Percentiles rank a stretch among this genome's conserved stretches.
Conservation (phyloP, 1,139 yeast species). For the Spencermartinsiella ligniputridi region DNA sequence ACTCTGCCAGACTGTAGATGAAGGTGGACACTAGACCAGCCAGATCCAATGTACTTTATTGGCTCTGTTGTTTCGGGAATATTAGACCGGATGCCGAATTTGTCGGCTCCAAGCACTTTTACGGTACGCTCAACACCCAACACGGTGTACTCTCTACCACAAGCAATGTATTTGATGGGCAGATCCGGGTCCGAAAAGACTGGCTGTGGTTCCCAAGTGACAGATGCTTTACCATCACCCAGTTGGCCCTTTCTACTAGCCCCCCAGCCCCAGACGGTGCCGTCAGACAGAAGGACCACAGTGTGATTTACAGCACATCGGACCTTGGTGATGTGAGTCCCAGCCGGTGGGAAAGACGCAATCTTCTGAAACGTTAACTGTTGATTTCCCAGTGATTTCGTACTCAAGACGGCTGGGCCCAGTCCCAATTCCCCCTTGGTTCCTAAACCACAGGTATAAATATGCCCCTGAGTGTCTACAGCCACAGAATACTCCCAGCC, state of each 20-base stretch:
- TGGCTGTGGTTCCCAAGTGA: slow-evolving; percentile 24
- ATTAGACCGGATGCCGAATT: slow-evolving; percentile 16
- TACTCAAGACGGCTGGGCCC: slow-evolving; percentile 33
- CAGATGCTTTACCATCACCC: slow-evolving; percentile 23
- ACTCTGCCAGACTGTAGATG: slow-evolving; percentile 29
- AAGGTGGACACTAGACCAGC: slow-evolving; percentile 82
- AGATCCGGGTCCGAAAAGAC: slow-evolving; percentile 11
- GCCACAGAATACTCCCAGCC: slow-evolving; percentile 79
- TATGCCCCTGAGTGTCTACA: slow-evolving; percentile 38
- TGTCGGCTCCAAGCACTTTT: slow-evolving; percentile 22
- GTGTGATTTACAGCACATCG: slow-evolving; percentile 56
- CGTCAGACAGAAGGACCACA: slow-evolving; percentile 42
- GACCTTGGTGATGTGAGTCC: slow-evolving; percentile 29
- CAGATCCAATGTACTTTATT: slow-evolving; percentile 37
- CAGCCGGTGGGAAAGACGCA: slow-evolving; percentile 19
- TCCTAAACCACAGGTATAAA: slow-evolving; percentile 61
- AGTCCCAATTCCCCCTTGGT: slow-evolving; percentile 72
- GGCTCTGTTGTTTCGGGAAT: slow-evolving; percentile 17
- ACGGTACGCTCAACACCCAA: slow-evolving; percentile 17
- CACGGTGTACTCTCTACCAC: slow-evolving; percentile 35
- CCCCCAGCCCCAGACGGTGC: slow-evolving; percentile 74
- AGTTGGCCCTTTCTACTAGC: slow-evolving; percentile 73
- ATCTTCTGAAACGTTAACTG: slow-evolving; percentile 8
- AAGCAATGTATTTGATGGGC: slow-evolving; percentile 21
- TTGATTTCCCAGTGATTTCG: background rate